These are phyloP conservation scores for Thermochaetoides thermophila DNA, from an alignment of 495 filamentous ascomycete species.

Conservation along the genomic window DNA sequence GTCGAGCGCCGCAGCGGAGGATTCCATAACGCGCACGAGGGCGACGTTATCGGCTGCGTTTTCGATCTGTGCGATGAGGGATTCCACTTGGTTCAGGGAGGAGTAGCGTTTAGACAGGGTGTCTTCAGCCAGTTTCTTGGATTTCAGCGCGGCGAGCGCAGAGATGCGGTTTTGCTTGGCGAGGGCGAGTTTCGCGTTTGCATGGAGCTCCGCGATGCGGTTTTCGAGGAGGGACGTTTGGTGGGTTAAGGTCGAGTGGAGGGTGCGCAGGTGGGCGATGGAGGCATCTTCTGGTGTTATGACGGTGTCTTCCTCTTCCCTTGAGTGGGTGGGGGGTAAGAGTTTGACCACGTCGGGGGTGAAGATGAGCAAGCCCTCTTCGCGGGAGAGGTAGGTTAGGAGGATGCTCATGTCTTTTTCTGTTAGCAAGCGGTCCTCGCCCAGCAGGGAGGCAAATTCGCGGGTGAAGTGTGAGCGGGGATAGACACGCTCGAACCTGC, in stretches of 20 bases:
- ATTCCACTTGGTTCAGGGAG: constrained; percentile 66
- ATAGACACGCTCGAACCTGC: constrained; percentile 48
- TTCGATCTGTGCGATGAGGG: constrained; percentile 65
- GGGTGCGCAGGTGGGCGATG: constrained; percentile 60
- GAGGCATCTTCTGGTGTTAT: constrained; percentile 66
- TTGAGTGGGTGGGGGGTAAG: constrained; percentile 4
- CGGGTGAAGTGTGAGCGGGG: constrained; percentile 47
- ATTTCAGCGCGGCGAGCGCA: constrained; percentile 63
- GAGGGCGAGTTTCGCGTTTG: constrained; percentile 53
- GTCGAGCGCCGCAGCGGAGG: constrained; percentile 52
- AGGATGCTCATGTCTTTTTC: constrained; percentile 53
- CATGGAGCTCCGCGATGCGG: constrained; percentile 42
- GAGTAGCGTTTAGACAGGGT: constrained; percentile 52
- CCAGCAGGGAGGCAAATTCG: constrained; percentile 39
- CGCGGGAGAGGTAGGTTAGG: constrained; percentile 56
- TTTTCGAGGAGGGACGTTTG: constrained; percentile 38
- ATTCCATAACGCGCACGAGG: constrained; percentile 66
- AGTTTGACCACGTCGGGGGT: too few relatives aligned
- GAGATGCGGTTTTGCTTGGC: constrained; percentile 51
- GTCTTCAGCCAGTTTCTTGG: constrained; percentile 64
- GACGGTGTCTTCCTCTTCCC: constrained; percentile 22
- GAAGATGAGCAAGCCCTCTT: constrained; percentile 46
- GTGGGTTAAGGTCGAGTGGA: constrained; percentile 44
- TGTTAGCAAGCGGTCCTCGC: constrained; percentile 38
- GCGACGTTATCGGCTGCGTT: constrained; percentile 72